Base-by-base conservation (phyloP, 371 early-diverging fungal genomes). In the Zancudomyces culisetae region DNA sequence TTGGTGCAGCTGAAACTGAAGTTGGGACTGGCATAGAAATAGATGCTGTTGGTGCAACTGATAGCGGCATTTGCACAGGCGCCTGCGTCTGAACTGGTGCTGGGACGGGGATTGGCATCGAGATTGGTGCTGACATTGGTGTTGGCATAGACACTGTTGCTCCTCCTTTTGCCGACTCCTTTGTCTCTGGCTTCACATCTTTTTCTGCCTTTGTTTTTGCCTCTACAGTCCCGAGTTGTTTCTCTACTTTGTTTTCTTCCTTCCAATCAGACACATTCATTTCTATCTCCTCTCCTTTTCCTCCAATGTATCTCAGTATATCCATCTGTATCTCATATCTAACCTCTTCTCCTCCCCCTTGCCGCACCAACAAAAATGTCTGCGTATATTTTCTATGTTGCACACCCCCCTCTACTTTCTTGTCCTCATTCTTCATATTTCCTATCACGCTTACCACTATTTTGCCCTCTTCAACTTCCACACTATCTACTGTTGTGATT, bases 271-370 rank as follows among this genome's bases (percentile, higher is more conserved):
- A 69, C 12, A 54, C 66, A 18, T 70, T 54, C 20, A 70, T 70
- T 54, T 73, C 74, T 54, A 70, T 70, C 60, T 64, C 49, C 84
- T 26, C 22, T 19, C 8, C 19, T 12, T 35, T 21, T 49, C 26
- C 87, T 24, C 93, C 94, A 55, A 93, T 63, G 72, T 81, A 95
- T 47, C 96, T 82, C 71, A 94, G 82, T 53, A 96, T 88, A 64
- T 94, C 94, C 64, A 92, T 94, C 64, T 84, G 68, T 26, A 94
- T 87, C 62, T 79, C 92, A 69, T 81, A 96, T 15, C 94, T 92
- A 50, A 77, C 78, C 58, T 89, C 85, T n/a, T n/a, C n/a, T n/a
- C n/a, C n/a, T n/a, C n/a, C n/a, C n/a, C n/a, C n/a, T 62, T 91
- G 88, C 61, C 79, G 77, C 30, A 89, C 91, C 46, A 96, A 69